phyloP scores from a whole-genome alignment of 305 asterid genomes.

The Rubia tinctorum region DNA sequence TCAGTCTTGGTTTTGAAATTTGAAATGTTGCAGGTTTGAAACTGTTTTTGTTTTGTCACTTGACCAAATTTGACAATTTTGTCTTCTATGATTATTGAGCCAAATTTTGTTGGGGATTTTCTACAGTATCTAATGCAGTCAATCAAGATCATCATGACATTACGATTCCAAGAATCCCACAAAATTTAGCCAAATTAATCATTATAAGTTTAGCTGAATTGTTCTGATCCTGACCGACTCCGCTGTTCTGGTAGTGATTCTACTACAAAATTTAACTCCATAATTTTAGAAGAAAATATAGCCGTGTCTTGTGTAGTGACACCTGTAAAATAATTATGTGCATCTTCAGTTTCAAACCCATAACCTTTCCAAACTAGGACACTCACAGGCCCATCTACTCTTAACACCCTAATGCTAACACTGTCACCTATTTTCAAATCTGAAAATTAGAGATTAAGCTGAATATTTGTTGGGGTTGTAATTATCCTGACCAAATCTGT shows the following conservation, averaged over 20 bases:
- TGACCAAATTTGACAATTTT: neutral
- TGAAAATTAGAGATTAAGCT: neutral
- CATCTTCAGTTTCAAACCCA: too few species aligned
- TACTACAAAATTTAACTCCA: neutral
- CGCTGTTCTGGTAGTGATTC: neutral
- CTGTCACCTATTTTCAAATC: neutral
- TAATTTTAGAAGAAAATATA: neutral
- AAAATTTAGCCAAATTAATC: neutral
- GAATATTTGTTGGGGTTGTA: neutral
- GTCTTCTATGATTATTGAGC: neutral
- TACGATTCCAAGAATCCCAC: neutral
- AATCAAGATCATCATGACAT: neutral
- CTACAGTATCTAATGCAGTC: neutral
- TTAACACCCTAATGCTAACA: too few species aligned
- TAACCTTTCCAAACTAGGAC: too few species aligned
- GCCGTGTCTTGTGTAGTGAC: neutral
- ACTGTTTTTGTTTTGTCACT: neutral
- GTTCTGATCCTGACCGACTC: neutral
- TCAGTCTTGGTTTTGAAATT: neutral
- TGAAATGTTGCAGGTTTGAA: neutral
- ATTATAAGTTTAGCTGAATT: neutral
- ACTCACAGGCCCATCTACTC: too few species aligned
- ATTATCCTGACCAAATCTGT: neutral
- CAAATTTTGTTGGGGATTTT: neutral
- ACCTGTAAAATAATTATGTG: neutral